Evolutionary conservation across 1,139 yeast genomes (phyloP), one percentile per base, ranked within the genome.

Genomic region (Taphrina wiesneri): DNA sequence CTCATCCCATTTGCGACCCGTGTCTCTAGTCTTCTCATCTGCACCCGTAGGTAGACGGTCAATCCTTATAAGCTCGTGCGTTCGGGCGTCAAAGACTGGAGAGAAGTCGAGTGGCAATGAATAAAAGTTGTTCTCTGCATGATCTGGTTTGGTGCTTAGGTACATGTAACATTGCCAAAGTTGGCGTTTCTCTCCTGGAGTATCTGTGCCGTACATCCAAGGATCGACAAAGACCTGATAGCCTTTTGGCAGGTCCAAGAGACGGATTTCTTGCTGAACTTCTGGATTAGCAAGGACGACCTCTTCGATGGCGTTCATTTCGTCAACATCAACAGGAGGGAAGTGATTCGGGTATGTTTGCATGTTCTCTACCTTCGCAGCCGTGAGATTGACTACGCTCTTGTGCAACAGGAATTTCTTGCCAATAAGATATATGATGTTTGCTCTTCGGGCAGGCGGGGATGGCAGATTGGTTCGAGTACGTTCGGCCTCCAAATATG

Each of bases 151-250:
- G 15, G 85, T 80, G 78, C 90, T 82, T 82, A 85, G 87, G 79
- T 86, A 87, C 83, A 87, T 82, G 76, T 87, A 82, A 49, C 91
- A 91, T 76, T 87, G 93, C 77, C 87, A 92, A 70, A 87, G 82
- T 77, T 93, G 82, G 74, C 85, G 85, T 61, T 85, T 80, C 60
- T 87, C 83, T 56, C 90, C 93, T 85, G 91, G 87, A 78, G 92
- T 92, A 75, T 87, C 95, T 74, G 85, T 86, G 68, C 93, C 93
- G 74, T 87, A 86, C 62, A 92, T 86, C 96, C 87, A 88, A 72
- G 87, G 91, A 74, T 87, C 95, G 79, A 92, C 87, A 80, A 86
- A 87, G 67, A 86, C 82, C 72, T 85, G 83, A 76, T 83, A 80
- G 88, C 87, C 87, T 53, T 86, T 86, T 63, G 76, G 77, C 65